A percentile compares a stretch with the other conserved stretches of the same genome.
phyloP scores from a whole-genome alignment of 2,329 filamentous ascomycete species.

The Saccharata proteae region DNA sequence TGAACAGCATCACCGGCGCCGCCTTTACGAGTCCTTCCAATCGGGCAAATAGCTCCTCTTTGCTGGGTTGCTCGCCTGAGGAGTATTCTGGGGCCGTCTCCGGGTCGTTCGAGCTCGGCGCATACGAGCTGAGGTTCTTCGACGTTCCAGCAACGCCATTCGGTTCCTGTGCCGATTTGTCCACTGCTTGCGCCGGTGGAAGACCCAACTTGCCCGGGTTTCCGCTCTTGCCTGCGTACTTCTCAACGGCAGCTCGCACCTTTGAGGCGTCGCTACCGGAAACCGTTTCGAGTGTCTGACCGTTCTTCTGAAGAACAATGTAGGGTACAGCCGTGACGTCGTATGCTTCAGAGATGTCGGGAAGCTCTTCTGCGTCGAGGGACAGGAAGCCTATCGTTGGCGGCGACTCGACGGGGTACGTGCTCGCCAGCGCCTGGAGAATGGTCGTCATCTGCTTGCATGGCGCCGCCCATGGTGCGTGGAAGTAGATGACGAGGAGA shows the following conservation, averaged over 20 bases:
- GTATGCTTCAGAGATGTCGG: constrained; percentile 83
- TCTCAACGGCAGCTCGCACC: constrained; percentile 76
- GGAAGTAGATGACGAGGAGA: constrained; percentile 65
- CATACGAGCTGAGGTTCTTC: constrained; percentile 33
- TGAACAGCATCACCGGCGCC: constrained; percentile 95
- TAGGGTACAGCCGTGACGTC: constrained; percentile 91
- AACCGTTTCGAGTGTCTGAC: constrained; percentile 68
- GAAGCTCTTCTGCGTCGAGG: constrained; percentile 88
- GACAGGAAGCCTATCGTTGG: constrained; percentile 69
- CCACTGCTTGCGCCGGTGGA: constrained; percentile 31
- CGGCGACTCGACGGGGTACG: constrained; percentile 61
- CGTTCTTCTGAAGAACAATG: constrained; percentile 68
- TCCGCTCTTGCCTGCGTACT: constrained; percentile 48
- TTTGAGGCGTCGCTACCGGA: constrained; percentile 82
- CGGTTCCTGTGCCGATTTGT: constrained; percentile 28
- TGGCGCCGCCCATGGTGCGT: constrained; percentile 91
- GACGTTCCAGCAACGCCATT: constrained; percentile 16
- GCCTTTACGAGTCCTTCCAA: constrained; percentile 82
- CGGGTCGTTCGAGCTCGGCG: constrained; percentile 30
- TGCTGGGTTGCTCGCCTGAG: constrained; percentile 36
- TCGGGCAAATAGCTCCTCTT: constrained; percentile 75
- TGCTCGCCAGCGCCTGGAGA: constrained; percentile 71
- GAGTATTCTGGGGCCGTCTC: constrained; percentile 36
- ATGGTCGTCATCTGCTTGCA: constrained; percentile 90
- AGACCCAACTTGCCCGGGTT: constrained; percentile 23